Percentiles rank a stretch among this genome's conserved stretches.
Evolutionary conservation across 176 grass and related monocot genomes (phyloP).

Genomic region (Zoysia japonica): DNA sequence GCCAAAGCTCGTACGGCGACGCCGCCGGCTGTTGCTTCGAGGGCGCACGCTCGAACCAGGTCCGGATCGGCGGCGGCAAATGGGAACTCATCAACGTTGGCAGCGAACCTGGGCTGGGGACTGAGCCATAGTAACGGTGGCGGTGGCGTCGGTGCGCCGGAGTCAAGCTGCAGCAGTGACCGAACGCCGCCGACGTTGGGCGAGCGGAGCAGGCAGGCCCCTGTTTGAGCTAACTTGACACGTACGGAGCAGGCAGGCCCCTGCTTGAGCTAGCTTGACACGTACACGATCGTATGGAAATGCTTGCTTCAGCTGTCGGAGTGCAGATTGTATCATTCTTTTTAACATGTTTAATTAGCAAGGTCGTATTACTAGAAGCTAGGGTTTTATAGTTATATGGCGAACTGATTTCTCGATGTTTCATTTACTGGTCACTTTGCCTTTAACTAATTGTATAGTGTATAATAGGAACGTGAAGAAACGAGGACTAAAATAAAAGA

Average conservation of each 20-base stretch:
- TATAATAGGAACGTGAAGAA: too few relatives aligned
- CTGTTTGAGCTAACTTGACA: conserved; percentile 41
- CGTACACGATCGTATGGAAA: neutral
- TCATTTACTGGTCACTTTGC: too few relatives aligned
- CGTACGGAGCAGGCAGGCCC: conserved; percentile 30
- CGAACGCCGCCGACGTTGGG: conserved; percentile 20
- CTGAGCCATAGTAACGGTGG: conserved; percentile 27
- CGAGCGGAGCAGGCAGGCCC: conserved; percentile 29
- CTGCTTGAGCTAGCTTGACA: conserved; percentile 32
- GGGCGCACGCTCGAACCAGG: conserved; percentile 21
- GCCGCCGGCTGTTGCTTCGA: conserved; percentile 7
- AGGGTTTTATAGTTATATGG: too few relatives aligned
- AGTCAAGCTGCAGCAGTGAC: conserved; percentile 58
- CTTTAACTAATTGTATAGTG: too few relatives aligned
- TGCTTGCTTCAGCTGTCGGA: neutral
- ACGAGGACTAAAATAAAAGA: too few relatives aligned
- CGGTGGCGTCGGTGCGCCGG: conserved; percentile 9
- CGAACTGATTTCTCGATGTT: too few relatives aligned
- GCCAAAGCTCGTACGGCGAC: conserved; percentile 58
- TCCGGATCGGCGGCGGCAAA: conserved; percentile 1
- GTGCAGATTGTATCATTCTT: too few relatives aligned
- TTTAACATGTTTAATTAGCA: too few relatives aligned
- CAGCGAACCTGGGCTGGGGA: conserved; percentile 52
- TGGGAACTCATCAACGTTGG: conserved; percentile 50
- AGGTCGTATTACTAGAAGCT: too few relatives aligned